These are phyloP conservation scores for Ascochyta clinopodiicola DNA, from an alignment of 2,329 filamentous ascomycete species.

Conservation along the genomic window DNA sequence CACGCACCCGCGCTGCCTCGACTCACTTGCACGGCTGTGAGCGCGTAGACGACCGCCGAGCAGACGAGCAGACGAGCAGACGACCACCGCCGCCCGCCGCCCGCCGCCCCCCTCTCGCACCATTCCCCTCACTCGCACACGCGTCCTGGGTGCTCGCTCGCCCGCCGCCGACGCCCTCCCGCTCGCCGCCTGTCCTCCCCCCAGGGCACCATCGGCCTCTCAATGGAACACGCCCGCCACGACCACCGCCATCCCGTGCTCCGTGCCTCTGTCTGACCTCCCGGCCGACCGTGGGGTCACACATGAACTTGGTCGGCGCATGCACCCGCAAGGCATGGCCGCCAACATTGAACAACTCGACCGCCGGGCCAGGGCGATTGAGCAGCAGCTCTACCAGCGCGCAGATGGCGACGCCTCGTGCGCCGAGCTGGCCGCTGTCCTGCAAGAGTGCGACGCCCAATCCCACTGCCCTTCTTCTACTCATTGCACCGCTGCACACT, in stretches of 20 bases:
- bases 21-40: conserved; percentile 1
- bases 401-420: conserved; percentile 58
- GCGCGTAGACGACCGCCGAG: no score
- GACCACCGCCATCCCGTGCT: conserved; percentile 54
- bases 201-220: conserved; percentile 48
- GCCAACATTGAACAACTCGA: conserved; percentile 58
- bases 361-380: conserved; percentile 56
- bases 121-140: conserved; percentile 23
- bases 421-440: conserved; percentile 56
- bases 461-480: no score
- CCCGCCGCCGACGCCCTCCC: conserved; percentile 22
- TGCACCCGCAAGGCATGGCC: conserved; percentile 50
- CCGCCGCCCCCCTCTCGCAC: neutral
- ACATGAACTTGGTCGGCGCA: conserved; percentile 39
- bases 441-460: conserved; percentile 35
- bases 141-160: conserved; percentile 38
- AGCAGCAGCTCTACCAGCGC: conserved; percentile 58
- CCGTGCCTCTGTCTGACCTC: conserved; percentile 65
- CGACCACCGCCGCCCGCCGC: no score
- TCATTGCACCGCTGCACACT: neutral
- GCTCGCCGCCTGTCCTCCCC: conserved; percentile 42
- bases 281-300: conserved; percentile 60
- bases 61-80: no score
- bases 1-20: neutral
- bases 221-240: conserved; percentile 64